A percentile compares a stretch with the other conserved stretches of the same genome.
Evolutionary conservation across 169 alveolate species (phyloP).

Genomic region (Babesia gibsoni): DNA sequence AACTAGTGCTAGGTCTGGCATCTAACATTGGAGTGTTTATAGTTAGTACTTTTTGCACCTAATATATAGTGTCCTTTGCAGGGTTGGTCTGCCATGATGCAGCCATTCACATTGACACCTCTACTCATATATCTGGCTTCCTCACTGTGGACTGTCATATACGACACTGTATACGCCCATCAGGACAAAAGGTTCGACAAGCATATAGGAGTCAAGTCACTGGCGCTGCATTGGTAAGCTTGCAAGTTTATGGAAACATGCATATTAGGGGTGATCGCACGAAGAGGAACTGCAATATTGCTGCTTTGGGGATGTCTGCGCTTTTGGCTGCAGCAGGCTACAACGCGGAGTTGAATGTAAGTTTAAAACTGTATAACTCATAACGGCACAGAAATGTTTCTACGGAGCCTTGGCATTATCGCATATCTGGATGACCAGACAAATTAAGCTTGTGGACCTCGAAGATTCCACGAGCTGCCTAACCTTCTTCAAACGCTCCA

Average conservation of each 20-base stretch:
- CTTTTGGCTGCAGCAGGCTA: conserved; percentile 59
- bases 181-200: conserved; percentile 88
- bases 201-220: conserved; percentile 81
- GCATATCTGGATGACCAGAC: conserved; percentile 49
- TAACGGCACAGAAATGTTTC: conserved; percentile 13
- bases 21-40: conserved; percentile 89
- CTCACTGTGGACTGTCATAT: conserved; percentile 87
- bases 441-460: conserved; percentile 35
- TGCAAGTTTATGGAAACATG: conserved; percentile 60
- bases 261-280: conserved; percentile 54
- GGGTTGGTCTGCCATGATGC: conserved; percentile 73
- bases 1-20: conserved; percentile 87
- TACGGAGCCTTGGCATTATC: conserved; percentile 33
- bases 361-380: background rate
- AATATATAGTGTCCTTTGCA: conserved; percentile 15
- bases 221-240: conserved; percentile 88
- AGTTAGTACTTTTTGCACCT: conserved; percentile 35
- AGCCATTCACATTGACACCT: conserved; percentile 62
- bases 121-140: conserved; percentile 62
- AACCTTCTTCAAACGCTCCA: conserved; percentile 41
- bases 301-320: conserved; percentile 28
- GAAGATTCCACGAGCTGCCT: conserved; percentile 41
- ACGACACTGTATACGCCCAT: conserved; percentile 94
- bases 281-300: conserved; percentile 19
- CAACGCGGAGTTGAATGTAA: conserved; percentile 24